Conservation (phyloP, 352 stramenopile genomes). For the Thraustotheca clavata region DNA sequence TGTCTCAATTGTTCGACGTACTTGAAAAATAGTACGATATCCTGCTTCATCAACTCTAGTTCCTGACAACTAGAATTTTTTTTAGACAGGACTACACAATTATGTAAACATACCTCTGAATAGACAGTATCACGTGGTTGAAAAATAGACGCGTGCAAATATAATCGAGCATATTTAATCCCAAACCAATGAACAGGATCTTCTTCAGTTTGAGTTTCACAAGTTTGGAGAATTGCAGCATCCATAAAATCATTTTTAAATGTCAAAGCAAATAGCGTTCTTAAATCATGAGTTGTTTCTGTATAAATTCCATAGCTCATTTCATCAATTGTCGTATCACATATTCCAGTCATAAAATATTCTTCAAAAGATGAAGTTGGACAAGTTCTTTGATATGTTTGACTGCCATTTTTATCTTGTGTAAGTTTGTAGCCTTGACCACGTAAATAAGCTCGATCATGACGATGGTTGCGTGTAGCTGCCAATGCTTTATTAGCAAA, state of each 20-base stretch:
- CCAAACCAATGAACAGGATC: constrained; percentile 64
- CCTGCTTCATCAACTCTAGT: constrained; percentile 28
- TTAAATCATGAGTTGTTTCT: constrained; percentile 53
- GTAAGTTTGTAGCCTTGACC: neutral
- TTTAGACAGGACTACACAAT: neutral
- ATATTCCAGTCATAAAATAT: neutral
- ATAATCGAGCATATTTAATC: constrained; percentile 65
- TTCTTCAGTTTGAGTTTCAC: constrained; percentile 30
- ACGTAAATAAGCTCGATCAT: neutral
- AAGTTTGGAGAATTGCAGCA: constrained; percentile 53
- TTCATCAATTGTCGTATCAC: constrained; percentile 42
- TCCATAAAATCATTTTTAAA: constrained; percentile 70
- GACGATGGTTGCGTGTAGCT: neutral
- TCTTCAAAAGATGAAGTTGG: neutral
- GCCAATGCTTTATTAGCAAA: neutral
- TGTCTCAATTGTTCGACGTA: neutral
- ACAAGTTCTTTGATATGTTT: neutral
- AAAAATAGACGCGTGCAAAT: constrained; percentile 35
- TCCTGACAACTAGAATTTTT: constrained; percentile 31
- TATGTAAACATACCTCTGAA: constrained; percentile 20
- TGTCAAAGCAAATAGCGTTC: constrained; percentile 48
- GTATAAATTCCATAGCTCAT: constrained; percentile 54
- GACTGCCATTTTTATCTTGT: neutral
- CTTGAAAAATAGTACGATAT: constrained; percentile 25
- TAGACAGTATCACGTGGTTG: constrained; percentile 39